These are phyloP conservation scores for Lavandula angustifolia DNA, from an alignment of 257 asterid species.

Conservation along the genomic window DNA sequence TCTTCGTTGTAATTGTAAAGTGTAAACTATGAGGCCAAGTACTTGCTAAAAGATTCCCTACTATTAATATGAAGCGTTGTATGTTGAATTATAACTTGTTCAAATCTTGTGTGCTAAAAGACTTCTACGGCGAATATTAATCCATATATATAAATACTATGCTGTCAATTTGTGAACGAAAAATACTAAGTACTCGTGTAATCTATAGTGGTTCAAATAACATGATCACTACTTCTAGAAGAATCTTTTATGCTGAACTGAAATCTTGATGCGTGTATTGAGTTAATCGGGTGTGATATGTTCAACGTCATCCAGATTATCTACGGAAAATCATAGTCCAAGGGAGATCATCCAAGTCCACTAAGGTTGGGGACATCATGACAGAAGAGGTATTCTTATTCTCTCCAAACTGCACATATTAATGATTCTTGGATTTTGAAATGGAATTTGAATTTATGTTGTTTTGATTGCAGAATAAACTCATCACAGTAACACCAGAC, in stretches of 20 bases:
- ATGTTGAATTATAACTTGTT: too few species aligned
- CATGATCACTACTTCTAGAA: constrained; percentile 1
- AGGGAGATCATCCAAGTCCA: constrained; percentile 93
- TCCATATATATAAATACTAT: too few species aligned
- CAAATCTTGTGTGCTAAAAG: too few species aligned
- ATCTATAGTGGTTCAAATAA: neutral
- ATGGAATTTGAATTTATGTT: neutral
- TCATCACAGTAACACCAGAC: constrained; percentile 79
- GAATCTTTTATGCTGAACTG: neutral
- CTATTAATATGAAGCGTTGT: too few species aligned
- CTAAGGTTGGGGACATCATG: constrained; percentile 98
- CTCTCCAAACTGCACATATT: neutral
- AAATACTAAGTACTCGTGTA: too few species aligned
- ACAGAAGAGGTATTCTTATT: constrained; percentile 82
- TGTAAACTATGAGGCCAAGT: too few species aligned
- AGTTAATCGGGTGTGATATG: neutral
- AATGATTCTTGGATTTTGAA: too few species aligned
- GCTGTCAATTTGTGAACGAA: neutral
- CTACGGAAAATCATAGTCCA: constrained; percentile 94
- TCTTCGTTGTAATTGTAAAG: too few species aligned
- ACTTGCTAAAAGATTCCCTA: too few species aligned
- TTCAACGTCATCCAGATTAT: constrained; percentile 57
- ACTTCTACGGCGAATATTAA: too few species aligned
- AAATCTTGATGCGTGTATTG: neutral
- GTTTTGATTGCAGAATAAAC: constrained; percentile 70